These are phyloP conservation scores for Kickxella alabastrina DNA, from an alignment of 192 early-diverging fungal species.

Conservation along the genomic window DNA sequence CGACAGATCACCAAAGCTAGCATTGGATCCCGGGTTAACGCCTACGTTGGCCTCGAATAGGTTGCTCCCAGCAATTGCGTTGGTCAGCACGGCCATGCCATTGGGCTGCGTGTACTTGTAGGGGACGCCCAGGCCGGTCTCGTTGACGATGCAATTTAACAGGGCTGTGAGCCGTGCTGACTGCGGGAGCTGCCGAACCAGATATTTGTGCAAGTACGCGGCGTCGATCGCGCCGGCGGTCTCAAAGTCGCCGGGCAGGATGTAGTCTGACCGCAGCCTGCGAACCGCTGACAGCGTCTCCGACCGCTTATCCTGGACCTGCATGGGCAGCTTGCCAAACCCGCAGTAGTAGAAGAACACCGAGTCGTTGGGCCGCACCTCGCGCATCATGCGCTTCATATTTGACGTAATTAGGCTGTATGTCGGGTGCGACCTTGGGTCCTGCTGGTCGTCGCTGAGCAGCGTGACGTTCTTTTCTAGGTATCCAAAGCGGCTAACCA, in stretches of 20 bases:
- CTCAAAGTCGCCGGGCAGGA: slow-evolving; percentile 73
- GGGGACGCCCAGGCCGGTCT: slow-evolving; percentile 60
- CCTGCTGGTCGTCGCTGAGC: slow-evolving; percentile 68
- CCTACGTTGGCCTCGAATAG: slow-evolving; percentile 30
- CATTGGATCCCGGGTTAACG: slow-evolving; percentile 9
- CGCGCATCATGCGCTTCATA: slow-evolving; percentile 67
- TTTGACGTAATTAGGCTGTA: slow-evolving; percentile 56
- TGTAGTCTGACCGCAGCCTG: slow-evolving; percentile 62
- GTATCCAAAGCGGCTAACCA: slow-evolving; percentile 58
- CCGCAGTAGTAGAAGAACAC: slow-evolving; percentile 79
- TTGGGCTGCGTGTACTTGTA: slow-evolving; percentile 54
- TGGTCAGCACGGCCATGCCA: slow-evolving; percentile 37
- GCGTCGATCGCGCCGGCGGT: slow-evolving; percentile 64
- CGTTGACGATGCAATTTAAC: slow-evolving; percentile 71
- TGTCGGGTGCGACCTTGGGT: slow-evolving; percentile 42
- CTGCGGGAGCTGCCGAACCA: slow-evolving; percentile 61
- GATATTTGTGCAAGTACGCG: slow-evolving; percentile 60
- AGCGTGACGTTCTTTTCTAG: slow-evolving; percentile 55
- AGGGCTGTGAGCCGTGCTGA: slow-evolving; percentile 70
- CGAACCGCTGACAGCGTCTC: slow-evolving; percentile 48
- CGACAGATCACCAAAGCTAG: slow-evolving; percentile 39
- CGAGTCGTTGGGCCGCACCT: slow-evolving; percentile 64
- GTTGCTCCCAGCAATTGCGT: slow-evolving; percentile 40
- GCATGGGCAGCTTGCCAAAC: slow-evolving; percentile 56
- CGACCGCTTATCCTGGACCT: slow-evolving; percentile 17